These are phyloP conservation scores for Kazachstania taianensis DNA, from an alignment of 805 yeast genomes.

Conservation along the genomic window DNA sequence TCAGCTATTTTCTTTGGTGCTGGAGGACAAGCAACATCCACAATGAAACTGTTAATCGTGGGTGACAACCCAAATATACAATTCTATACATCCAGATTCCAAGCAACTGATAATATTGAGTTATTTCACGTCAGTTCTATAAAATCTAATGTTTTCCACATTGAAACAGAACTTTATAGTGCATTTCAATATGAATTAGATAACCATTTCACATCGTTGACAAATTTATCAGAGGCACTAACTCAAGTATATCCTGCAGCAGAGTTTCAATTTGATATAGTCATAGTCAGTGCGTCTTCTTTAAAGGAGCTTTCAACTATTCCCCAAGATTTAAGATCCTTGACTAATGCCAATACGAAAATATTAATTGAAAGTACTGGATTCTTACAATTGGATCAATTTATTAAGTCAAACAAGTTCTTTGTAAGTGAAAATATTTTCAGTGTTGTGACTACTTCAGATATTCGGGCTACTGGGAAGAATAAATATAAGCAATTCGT, in stretches of 20 bases:
- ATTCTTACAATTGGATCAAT: constrained; percentile 58
- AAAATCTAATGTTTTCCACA: constrained; percentile 7
- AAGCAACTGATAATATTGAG: constrained; percentile 13
- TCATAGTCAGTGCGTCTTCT: constrained; percentile 37
- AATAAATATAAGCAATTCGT: constrained; percentile 24
- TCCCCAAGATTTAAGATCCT: constrained; percentile 28
- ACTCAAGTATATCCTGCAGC: neutral
- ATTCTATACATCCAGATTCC: constrained; percentile 19
- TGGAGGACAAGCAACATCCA: no score
- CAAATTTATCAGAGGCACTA: constrained; percentile 9
- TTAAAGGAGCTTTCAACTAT: constrained; percentile 38
- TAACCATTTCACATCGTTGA: constrained; percentile 20
- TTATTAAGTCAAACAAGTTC: constrained; percentile 34
- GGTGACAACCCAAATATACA: constrained; percentile 21
- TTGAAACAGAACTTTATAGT: constrained; percentile 15
- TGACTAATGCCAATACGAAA: constrained; percentile 35
- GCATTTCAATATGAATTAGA: constrained; percentile 9
- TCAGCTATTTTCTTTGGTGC: no score
- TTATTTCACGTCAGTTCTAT: constrained; percentile 19
- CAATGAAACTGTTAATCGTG: constrained; percentile 11
- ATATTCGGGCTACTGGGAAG: constrained; percentile 33
- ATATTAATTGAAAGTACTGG: constrained; percentile 59
- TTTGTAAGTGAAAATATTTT: constrained; percentile 29
- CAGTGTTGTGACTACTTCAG: constrained; percentile 49
- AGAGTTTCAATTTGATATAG: constrained; percentile 30